Conservation (phyloP, 169 alveolate species). For the Sarcocystis neurona region DNA sequence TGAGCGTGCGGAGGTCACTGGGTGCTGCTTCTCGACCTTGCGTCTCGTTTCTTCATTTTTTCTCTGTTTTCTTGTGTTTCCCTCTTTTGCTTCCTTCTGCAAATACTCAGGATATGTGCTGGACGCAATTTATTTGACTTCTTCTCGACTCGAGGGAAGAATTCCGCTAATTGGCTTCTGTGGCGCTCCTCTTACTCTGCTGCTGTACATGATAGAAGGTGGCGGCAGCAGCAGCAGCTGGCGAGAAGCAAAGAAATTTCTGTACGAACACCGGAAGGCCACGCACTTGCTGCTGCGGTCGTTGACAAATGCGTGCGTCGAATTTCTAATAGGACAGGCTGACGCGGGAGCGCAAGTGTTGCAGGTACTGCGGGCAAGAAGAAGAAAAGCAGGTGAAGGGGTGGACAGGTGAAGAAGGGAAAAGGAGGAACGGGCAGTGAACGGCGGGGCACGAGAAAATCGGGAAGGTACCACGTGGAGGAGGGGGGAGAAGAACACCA, state of each 20-base stretch:
- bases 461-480: too few species aligned
- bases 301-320: constrained; percentile 69
- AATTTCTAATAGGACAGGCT: constrained; percentile 74
- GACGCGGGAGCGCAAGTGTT: constrained; percentile 81
- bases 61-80: neutral
- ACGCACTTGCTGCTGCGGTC: constrained; percentile 68
- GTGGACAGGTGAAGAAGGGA: too few species aligned
- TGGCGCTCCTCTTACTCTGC: constrained; percentile 84
- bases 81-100: neutral
- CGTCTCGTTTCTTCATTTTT: neutral
- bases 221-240: constrained; percentile 70
- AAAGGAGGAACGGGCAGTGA: too few species aligned
- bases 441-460: too few species aligned
- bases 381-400: too few species aligned
- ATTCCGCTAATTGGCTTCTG: constrained; percentile 83
- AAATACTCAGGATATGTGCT: constrained; percentile 72
- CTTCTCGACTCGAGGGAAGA: constrained; percentile 68
- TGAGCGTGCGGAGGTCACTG: neutral
- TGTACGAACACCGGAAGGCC: constrained; percentile 70
- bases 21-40: neutral
- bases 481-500: too few species aligned
- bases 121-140: constrained; percentile 74
- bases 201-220: constrained; percentile 82
- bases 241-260: constrained; percentile 67
- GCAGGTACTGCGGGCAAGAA: constrained; percentile 75